Base-by-base conservation (phyloP, 83 land plant genomes). In the Picea abies region DNA sequence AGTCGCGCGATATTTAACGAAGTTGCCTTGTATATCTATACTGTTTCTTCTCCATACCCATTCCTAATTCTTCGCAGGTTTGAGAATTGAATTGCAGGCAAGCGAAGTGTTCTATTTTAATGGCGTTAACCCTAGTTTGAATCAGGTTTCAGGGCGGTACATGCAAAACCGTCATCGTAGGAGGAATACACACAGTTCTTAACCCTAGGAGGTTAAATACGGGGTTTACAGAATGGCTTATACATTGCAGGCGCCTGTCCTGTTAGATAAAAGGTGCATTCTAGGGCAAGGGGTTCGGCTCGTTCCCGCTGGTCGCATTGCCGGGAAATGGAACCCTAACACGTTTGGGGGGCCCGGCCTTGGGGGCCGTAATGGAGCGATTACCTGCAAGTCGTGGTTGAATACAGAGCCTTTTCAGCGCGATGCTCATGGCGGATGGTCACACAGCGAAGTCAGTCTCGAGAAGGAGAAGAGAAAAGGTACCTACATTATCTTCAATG, bases 391-490 rank as follows among this genome's bases (percentile, higher is more conserved):
- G 56, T 70, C 75, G 8, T 70, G 75, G 75, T 70, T 37, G 49
- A 8, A 39, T 39, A 70, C 39, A 19, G 75, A 37, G 37, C 47
- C 47, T 26, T 44, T 39, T 20, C 22, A 37, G 75, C 20, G 22
- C n/a, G 75, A 70, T 10, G 75, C 49, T 44, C 39, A 70, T 70
- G 75, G 49, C 75, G 75, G 49, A 15, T 70, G 75, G 75, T 70
- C 75, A 5, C 47, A 70, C 1, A 49, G 22, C 7, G 75, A 44
- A 70, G 39, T 14, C 0, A 8, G n/a, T 37, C 17, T 70, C 41
- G 22, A 37, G 20, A 37, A 16, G 37, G 75, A 70, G 39, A 70
- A 70, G 20, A 19, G 3, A 70, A 37, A 70, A 70, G 75, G 75
- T 70, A 37, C 22, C 39, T 37, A 19, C 47, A 5, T 37, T 70